phyloP scores from a whole-genome alignment of 108 stramenopile genomes.

The Fragilariopsis cylindrus region DNA sequence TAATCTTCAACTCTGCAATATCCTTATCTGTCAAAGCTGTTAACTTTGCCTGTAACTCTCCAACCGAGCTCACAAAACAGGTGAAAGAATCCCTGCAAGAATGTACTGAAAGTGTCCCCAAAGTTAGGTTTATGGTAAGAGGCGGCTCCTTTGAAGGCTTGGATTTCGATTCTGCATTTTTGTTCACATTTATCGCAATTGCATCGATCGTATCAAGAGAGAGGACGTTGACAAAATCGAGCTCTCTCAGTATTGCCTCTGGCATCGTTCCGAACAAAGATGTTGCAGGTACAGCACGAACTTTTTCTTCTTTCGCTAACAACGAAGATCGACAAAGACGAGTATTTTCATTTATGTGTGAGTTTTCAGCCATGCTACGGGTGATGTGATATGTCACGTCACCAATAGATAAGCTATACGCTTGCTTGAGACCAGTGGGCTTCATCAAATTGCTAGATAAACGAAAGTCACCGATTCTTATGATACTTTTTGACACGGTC shows the following conservation, averaged over 20 bases:
- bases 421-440: slow-evolving; percentile 50
- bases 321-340: slow-evolving; percentile 40
- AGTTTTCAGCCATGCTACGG: slow-evolving; percentile 19
- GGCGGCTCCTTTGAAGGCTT: slow-evolving; percentile 40
- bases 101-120: slow-evolving; percentile 56
- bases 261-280: slow-evolving; percentile 26
- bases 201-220: slow-evolving; percentile 65
- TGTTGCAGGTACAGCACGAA: neutral
- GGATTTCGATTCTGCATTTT: neutral
- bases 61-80: slow-evolving; percentile 62
- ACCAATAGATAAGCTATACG: slow-evolving; percentile 59
- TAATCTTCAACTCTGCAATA: slow-evolving; percentile 25
- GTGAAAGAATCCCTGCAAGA: slow-evolving; percentile 81
- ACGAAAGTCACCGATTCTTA: slow-evolving; percentile 70
- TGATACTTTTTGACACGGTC: slow-evolving; percentile 49
- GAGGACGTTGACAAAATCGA: slow-evolving; percentile 63
- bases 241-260: slow-evolving; percentile 49
- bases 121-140: slow-evolving; percentile 36
- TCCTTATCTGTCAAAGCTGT: slow-evolving; percentile 52
- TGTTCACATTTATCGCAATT: slow-evolving; percentile 26
- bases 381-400: slow-evolving; percentile 57
- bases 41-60: slow-evolving; percentile 57
- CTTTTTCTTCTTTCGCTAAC: neutral
- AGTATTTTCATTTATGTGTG: slow-evolving; percentile 46
- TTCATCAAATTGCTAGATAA: slow-evolving; percentile 70